Base-by-base conservation (phyloP, 2,329 filamentous ascomycete species). In the Cadophora sp. region DNA sequence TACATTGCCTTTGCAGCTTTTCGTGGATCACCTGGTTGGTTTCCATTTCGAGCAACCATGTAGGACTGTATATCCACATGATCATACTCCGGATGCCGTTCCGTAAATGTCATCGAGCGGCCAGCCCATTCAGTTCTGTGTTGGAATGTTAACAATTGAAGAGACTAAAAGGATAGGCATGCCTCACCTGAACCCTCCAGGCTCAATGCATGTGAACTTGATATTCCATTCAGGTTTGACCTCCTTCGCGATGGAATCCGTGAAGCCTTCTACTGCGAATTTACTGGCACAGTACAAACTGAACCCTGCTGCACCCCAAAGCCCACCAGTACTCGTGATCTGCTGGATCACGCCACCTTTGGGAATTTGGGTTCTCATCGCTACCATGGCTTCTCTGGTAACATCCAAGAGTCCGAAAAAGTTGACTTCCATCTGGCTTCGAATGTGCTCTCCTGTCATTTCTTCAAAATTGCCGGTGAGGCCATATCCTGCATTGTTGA, bases 241-340 rank as follows among this genome's bases (percentile, higher is more conserved):
- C 24, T 81, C 79, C 11, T 71, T 60, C 0, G 73, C 59, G 0
- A 81, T 64, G 0, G 73, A 74, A 1, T 76, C 76, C 0, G 79
- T 78, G 59, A 80, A 80, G 0, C 79, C 77, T 0, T 73, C 76
- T 1, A 81, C 73, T 0, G 79, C 80, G 77, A 79, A 81, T 64
- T 81, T 81, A 20, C 43, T 48, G 2, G 64, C 48, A 47, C 59
- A 60, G 41, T 66, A 66, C 9, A 66, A 55, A 61, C 47, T 51
- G 22, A 55, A 45, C 11, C 56, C 58, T 20, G 39, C 30, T 13
- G 51, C 48, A 22, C 53, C 64, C 30, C 30, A 39, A 3, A 61
- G 36, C 7, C 64, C 64, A 27, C 64, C 64, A 18, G 51, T 61
- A 20, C 30, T 45, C n/a, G 56, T 61, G 24, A 66, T 45, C 8